Evolutionary conservation across 257 asterid species (phyloP).

Genomic region (Capsicum pubescens): DNA sequence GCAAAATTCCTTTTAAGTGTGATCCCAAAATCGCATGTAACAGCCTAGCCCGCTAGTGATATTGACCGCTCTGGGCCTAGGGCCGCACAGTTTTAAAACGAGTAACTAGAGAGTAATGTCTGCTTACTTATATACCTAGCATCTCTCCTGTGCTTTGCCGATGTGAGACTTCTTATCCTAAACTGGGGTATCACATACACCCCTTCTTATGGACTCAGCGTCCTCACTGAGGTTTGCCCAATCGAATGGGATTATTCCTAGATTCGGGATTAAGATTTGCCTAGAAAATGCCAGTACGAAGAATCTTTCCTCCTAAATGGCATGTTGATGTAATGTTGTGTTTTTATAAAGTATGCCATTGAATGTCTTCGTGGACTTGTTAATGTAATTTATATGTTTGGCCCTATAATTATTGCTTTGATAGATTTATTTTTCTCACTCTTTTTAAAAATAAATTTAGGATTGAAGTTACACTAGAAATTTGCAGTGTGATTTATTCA

Average conservation of each 20-base stretch:
- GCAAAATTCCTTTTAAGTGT: background rate
- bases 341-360: background rate
- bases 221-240: too few relatives aligned
- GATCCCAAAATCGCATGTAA: background rate
- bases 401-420: background rate
- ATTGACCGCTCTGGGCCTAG: too few relatives aligned
- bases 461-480: slow-evolving; percentile 22
- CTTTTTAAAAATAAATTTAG: background rate
- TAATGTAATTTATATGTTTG: background rate
- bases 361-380: slow-evolving; percentile 16
- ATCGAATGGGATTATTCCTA: too few relatives aligned
- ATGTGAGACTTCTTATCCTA: too few relatives aligned
- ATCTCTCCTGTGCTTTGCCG: too few relatives aligned
- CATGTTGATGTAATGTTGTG: background rate
- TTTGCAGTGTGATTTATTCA: slow-evolving; percentile 28
- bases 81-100: too few relatives aligned
- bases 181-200: too few relatives aligned
- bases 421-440: slow-evolving; percentile 15
- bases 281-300: background rate
- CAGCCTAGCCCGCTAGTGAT: too few relatives aligned
- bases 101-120: too few relatives aligned
- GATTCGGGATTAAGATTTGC: too few relatives aligned
- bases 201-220: too few relatives aligned
- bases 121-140: too few relatives aligned
- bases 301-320: slow-evolving; percentile 17